Evolutionary conservation across 306 rosid species (phyloP).

Genomic region (Glycine tomentella): DNA sequence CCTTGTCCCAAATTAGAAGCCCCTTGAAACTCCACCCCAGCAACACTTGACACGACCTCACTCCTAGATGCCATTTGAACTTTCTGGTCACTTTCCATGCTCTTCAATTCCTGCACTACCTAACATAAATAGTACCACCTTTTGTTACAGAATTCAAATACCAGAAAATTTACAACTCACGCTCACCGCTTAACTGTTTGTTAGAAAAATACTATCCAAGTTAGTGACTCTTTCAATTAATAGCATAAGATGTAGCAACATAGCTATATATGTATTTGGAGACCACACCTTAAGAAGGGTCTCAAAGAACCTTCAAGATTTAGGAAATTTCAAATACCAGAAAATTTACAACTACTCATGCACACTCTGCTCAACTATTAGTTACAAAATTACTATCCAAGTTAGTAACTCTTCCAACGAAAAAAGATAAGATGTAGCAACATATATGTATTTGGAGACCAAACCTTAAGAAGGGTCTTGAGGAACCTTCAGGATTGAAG

Average conservation of each 20-base stretch:
- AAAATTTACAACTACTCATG: too few relatives aligned
- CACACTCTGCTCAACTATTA: too few relatives aligned
- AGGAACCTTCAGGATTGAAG: constrained; percentile 1
- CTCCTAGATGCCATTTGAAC: constrained; percentile 44
- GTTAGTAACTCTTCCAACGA: not conserved
- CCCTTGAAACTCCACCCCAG: constrained; percentile 51
- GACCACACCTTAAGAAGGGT: too few relatives aligned
- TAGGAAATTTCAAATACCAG: not conserved
- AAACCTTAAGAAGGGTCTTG: constrained; percentile 35
- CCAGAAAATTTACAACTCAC: too few relatives aligned
- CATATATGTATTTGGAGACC: constrained; percentile 5
- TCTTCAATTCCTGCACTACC: constrained; percentile 30
- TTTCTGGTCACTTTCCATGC: constrained; percentile 55
- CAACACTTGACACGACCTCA: constrained; percentile 28
- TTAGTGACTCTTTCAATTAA: too few relatives aligned
- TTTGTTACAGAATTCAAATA: not conserved
- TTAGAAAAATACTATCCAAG: too few relatives aligned
- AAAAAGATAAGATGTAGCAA: too few relatives aligned
- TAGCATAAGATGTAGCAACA: too few relatives aligned
- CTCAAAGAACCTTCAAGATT: too few relatives aligned
- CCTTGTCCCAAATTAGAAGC: constrained; percentile 43
- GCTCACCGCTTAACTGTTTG: too few relatives aligned
- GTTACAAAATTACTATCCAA: not conserved
- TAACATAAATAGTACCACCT: not conserved
- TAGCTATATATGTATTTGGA: too few relatives aligned